Evolutionary conservation across 306 rosid species (phyloP).

Genomic region (Medicago ruthenica): DNA sequence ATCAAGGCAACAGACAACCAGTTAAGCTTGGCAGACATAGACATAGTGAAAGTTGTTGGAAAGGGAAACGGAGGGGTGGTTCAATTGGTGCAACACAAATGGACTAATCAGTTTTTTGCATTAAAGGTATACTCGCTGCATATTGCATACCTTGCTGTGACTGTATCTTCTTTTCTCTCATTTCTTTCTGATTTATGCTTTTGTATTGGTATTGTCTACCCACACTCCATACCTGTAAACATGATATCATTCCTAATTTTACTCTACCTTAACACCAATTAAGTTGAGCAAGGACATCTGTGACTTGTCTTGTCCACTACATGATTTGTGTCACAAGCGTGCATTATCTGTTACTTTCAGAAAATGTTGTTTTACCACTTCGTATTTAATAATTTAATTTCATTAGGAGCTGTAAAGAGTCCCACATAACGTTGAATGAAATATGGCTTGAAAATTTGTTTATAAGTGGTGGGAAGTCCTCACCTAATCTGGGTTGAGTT

Average conservation of each 20-base stretch:
- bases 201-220: slow-evolving; percentile 12
- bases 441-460: no score
- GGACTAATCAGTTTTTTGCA: slow-evolving; percentile 98
- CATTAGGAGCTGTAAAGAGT: background rate
- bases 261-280: slow-evolving; percentile 5
- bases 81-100: slow-evolving; percentile 96
- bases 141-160: slow-evolving; percentile 23
- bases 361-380: slow-evolving; percentile 7
- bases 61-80: slow-evolving; percentile 95
- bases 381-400: slow-evolving; percentile 20
- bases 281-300: slow-evolving; percentile 20
- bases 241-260: slow-evolving; percentile 6
- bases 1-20: slow-evolving; percentile 84
- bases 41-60: slow-evolving; percentile 84
- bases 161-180: slow-evolving; percentile 9
- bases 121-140: slow-evolving; percentile 69
- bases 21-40: slow-evolving; percentile 76
- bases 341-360: slow-evolving; percentile 14
- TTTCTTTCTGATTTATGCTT: slow-evolving; percentile 3
- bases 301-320: slow-evolving; percentile 15
- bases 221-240: slow-evolving; percentile 16
- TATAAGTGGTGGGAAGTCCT: no score
- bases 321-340: slow-evolving; percentile 16
- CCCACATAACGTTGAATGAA: no score
- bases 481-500: no score